phyloP scores from a whole-genome alignment of 768 basidiomycete species.

The Naganishia kalamii region DNA sequence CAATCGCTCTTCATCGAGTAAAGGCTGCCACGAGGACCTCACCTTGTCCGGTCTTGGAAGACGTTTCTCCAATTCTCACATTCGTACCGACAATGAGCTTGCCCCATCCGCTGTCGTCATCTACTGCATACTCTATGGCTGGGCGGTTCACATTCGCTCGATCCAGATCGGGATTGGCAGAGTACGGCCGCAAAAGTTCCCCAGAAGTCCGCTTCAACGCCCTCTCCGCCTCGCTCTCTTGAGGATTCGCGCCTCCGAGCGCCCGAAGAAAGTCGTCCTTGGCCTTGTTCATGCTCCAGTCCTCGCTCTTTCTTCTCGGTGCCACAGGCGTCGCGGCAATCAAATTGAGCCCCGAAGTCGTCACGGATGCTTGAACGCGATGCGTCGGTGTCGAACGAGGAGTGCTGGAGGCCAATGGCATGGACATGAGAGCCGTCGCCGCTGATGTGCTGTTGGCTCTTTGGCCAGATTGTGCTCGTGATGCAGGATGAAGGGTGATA shows the following conservation, averaged over 20 bases:
- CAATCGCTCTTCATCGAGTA: background rate
- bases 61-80: slow-evolving; percentile 24
- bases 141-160: background rate
- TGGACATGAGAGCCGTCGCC: slow-evolving; percentile 16
- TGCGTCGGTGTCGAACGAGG: background rate
- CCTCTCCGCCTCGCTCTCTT: slow-evolving; percentile 9
- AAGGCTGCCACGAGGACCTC: background rate
- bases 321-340: slow-evolving; percentile 21
- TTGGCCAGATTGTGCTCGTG: slow-evolving; percentile 7
- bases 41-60: slow-evolving; percentile 22
- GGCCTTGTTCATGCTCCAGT: slow-evolving; percentile 21
- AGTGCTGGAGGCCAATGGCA: background rate
- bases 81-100: slow-evolving; percentile 19
- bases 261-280: slow-evolving; percentile 18
- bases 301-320: slow-evolving; percentile 21
- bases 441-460: slow-evolving; percentile 19
- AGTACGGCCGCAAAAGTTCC: slow-evolving; percentile 8
- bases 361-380: background rate
- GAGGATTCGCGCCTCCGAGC: background rate
- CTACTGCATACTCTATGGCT: slow-evolving; percentile 10
- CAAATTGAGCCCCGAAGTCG: slow-evolving; percentile 16
- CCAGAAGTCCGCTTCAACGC: slow-evolving; percentile 4
- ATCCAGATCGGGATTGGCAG: background rate
- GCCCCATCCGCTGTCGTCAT: slow-evolving; percentile 17
- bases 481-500: slow-evolving; percentile 12